Evolutionary conservation across 2,329 filamentous ascomycete species (phyloP), one percentile per base, ranked within the genome.

Genomic region (Aspergillus sp.): DNA sequence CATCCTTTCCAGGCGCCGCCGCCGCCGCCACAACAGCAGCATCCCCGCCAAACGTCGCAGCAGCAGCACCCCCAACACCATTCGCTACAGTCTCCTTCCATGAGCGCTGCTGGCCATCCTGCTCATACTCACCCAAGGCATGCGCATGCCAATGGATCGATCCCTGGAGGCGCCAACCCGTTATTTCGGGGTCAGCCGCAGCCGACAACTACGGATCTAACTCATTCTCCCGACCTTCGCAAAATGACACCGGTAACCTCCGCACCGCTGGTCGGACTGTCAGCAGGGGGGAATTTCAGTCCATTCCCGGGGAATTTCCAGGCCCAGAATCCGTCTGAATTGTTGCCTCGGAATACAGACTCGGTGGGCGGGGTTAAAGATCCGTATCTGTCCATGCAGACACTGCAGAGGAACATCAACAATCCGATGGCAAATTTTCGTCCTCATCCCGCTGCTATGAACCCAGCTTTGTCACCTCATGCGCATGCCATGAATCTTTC

Each of bases 191-290:
- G 51, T 17, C 61, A 61, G 25, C 49, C 59, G 9, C 62, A 64
- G 48, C 52, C 62, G 20, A 58, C 55, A 20, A 55, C 61, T 1
- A 47, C 58, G 13, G 47, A 46, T 15, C 56, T 39, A 20, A 39
- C 37, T 1, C 41, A 63, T 41, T 65, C 62, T 10, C 62, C 63
- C 2, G 62, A 65, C 49, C 45, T 64, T 45, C 62, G 62, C 47
- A 65, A 65, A 46, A 64, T 65, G 61, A 59, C 63, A 7, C 61
- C 62, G 15, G 55, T 60, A 7, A 55, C 59, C 2, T 59, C 62
- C 0, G 59, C 56, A 12, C 59, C 63, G n/a, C 44, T 65, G 17
- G 55, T 62, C 37, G 62, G 62, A 10, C 56, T 65, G 20, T 39
- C 37, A 20, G 55, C 63, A n/a, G 56, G 55, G 2, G 54, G 53